A percentile compares a stretch with the other conserved stretches of the same genome.
These are phyloP conservation scores for Spathaspora jeffriesii DNA, from an alignment of 1,139 yeast genomes.

Conservation along the genomic window DNA sequence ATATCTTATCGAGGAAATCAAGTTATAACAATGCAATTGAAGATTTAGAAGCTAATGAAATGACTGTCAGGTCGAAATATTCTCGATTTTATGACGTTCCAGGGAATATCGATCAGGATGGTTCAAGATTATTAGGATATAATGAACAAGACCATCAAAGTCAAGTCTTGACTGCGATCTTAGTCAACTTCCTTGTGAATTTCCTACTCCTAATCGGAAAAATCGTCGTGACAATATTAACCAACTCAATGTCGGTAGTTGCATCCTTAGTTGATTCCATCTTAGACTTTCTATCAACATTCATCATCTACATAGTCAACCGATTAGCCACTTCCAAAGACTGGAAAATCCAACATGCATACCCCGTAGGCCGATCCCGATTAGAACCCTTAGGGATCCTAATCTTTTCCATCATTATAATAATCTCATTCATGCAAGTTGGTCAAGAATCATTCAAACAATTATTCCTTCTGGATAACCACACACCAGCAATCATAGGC, in stretches of 20 bases:
- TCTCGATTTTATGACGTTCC: slow-evolving; percentile 51
- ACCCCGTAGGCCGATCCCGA: slow-evolving; percentile 74
- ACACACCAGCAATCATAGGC: slow-evolving; percentile 49
- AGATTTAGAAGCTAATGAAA: slow-evolving; percentile 13
- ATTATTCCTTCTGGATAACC: slow-evolving; percentile 29
- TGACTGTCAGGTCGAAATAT: slow-evolving; percentile 15
- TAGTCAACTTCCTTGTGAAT: slow-evolving; percentile 65
- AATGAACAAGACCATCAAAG: slow-evolving; percentile 42
- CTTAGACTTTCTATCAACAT: slow-evolving; percentile 72
- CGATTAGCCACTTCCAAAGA: slow-evolving; percentile 56
- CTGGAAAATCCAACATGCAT: slow-evolving; percentile 45
- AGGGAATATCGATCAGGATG: slow-evolving; percentile 53
- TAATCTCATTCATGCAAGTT: slow-evolving; percentile 72
- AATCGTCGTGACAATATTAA: slow-evolving; percentile 57
- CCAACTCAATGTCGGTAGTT: slow-evolving; percentile 70
- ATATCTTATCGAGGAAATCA: slow-evolving; percentile 1
- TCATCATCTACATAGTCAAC: slow-evolving; percentile 68
- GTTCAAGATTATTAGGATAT: slow-evolving; percentile 16
- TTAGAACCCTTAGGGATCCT: slow-evolving; percentile 80
- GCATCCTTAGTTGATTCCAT: slow-evolving; percentile 81
- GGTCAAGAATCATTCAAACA: slow-evolving; percentile 59
- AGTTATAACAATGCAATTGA: neutral
- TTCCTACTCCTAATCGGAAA: slow-evolving; percentile 63
- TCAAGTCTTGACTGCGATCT: slow-evolving; percentile 59
- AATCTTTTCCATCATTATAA: slow-evolving; percentile 70